Evolutionary conservation across 73 alveolate species (phyloP).

Genomic region (Urostyla sp.): DNA sequence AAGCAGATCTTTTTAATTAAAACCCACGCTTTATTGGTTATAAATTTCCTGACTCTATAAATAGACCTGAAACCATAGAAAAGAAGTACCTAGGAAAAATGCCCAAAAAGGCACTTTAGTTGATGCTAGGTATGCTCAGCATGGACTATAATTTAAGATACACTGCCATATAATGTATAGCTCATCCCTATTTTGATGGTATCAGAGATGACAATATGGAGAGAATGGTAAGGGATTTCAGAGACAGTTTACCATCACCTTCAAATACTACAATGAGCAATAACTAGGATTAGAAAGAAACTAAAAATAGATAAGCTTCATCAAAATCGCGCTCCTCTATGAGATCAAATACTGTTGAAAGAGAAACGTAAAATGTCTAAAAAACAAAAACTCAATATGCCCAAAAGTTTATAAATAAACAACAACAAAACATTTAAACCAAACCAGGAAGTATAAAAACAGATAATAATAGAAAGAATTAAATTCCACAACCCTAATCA

Average conservation of each 20-base stretch:
- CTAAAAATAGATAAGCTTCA: constrained; percentile 34
- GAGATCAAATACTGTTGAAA: constrained; percentile 55
- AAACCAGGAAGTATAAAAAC: not conserved
- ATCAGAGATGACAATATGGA: constrained; percentile 58
- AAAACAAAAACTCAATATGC: constrained; percentile 37
- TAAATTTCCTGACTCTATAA: constrained; percentile 80
- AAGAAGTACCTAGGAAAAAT: constrained; percentile 80
- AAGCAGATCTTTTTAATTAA: constrained; percentile 23
- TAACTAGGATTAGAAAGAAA: not conserved
- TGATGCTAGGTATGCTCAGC: constrained; percentile 73
- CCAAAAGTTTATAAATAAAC: not conserved
- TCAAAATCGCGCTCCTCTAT: constrained; percentile 43
- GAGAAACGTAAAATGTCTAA: not conserved
- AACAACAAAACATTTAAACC: not conserved
- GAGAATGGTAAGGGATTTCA: not conserved
- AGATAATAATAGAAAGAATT: not conserved
- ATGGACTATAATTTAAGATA: constrained; percentile 76
- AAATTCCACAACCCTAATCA: not conserved
- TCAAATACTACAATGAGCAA: not conserved
- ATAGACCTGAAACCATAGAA: constrained; percentile 75
- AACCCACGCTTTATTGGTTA: constrained; percentile 55
- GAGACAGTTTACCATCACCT: not conserved
- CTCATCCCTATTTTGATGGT: constrained; percentile 58
- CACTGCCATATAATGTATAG: constrained; percentile 44
- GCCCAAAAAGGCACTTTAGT: constrained; percentile 72